Conservation (phyloP, 768 basidiomycete species). For the Pleurotus cornucopiae region DNA sequence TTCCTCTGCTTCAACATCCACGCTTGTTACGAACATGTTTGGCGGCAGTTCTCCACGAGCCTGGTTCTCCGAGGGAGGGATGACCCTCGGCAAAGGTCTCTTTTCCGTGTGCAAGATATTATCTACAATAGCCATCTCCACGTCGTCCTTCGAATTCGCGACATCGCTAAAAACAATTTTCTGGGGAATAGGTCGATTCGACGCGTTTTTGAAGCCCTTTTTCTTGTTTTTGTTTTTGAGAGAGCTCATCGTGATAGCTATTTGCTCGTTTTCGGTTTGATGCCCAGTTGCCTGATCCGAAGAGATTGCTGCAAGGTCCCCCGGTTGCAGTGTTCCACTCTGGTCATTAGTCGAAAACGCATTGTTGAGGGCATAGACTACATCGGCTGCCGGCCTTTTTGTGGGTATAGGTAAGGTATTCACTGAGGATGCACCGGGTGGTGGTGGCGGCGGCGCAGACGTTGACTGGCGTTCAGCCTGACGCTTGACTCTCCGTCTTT, state of each 20-base stretch:
- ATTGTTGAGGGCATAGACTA: conserved; percentile 11
- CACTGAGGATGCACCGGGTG: conserved; percentile 29
- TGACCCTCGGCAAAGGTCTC: conserved; percentile 29
- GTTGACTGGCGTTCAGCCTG: conserved; percentile 19
- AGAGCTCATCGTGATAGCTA: conserved; percentile 40
- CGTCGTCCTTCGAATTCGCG: conserved; percentile 48
- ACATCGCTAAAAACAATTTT: conserved; percentile 53
- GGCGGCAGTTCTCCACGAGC: conserved; percentile 45
- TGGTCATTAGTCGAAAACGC: conserved; percentile 9
- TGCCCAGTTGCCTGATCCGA: neutral
- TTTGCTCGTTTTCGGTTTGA: conserved; percentile 10
- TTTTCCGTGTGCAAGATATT: conserved; percentile 51
- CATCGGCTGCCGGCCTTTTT: conserved; percentile 7
- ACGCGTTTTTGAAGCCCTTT: conserved; percentile 56
- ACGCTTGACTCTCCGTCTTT: conserved; percentile 49
- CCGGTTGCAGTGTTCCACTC: neutral
- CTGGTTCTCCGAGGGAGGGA: conserved; percentile 64
- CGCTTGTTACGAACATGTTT: conserved; percentile 66
- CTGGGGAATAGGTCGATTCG: conserved; percentile 32
- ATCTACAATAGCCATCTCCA: conserved; percentile 48
- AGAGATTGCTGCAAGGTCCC: neutral
- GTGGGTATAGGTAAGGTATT: conserved; percentile 39
- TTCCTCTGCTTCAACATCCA: conserved; percentile 60
- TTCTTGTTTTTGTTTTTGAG: conserved; percentile 75
- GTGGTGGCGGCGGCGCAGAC: conserved; percentile 17